Evolutionary conservation across 495 filamentous ascomycete genomes (phyloP), one percentile per base, ranked within the genome.

Genomic region (Apiosordaria backusii): DNA sequence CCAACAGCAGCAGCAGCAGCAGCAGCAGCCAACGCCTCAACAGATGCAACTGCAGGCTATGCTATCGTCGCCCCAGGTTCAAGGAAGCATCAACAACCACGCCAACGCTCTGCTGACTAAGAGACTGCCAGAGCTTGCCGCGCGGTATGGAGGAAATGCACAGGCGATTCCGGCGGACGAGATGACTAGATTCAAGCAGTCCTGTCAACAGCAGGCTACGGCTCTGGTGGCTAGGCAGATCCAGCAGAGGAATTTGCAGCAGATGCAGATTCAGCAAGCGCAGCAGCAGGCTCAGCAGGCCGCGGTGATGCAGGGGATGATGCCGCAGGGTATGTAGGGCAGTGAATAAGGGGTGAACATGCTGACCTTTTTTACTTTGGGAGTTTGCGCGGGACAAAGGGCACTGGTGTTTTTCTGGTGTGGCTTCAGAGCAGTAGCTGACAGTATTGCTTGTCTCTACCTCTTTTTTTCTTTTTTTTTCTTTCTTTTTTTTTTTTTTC

Each of bases 1-100:
- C 50, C 75, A 77, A 21, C 72, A 73, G 35, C 75, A 78, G 57
- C 75, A 75, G 25, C 70, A 76, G 40, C 58, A 67, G 1, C 67
- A 74, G 18, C 70, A 72, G 45, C 68, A 69, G n/a, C 23, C 52
- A 22, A 72, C 74, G 24, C 75, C 80, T 63, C 67, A 72, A 9
- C 76, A 79, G 52, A 78, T 79, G 55, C 70, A 73, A 60, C 66
- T 71, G 27, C 68, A 69, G 26, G 27, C 27, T 23, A 40, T 60
- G 35, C 35, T 29, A 3, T 7, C 18, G 45, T 18, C 50, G 50
- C 52, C 52, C 5, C 52, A 55, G 52, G 22, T 55, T 19, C 61
- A 10, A 50, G 52, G 5, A 16, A 35, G 25, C 40, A 25, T 29
- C 50, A 40, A n/a, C 52, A 59, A 23, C 54, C 26, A 61, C 22